Base-by-base conservation (phyloP, 139 green algal genomes). In the Chara braunii region DNA sequence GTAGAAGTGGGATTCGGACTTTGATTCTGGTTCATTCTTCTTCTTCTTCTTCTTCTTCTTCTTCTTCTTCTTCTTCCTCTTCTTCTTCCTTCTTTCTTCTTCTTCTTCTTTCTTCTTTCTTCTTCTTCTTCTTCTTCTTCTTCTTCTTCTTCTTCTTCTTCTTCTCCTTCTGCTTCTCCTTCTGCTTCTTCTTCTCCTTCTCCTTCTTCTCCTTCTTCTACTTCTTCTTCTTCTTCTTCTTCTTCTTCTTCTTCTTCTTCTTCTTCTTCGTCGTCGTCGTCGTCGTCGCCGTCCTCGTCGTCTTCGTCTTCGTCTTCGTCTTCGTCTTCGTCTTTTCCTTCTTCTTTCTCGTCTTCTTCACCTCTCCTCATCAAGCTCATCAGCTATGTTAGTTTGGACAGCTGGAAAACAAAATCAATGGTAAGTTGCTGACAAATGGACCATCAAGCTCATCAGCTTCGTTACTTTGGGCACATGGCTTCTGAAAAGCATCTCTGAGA, bases 41-140 rank as follows among this genome's bases (percentile, higher is more conserved):
- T n/a, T n/a, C n/a, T n/a, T n/a, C n/a, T n/a, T n/a, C 40, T 18
- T 91, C 83, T 78, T 86, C 69, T 79, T 83, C 11, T 34, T 18
- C 40, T 18, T 18, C 40, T 18, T 18, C 40, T 18, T 18, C 40
- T 18, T 18, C 40, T 18, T 18, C 40, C 40, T 18, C 40, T 18
- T 18, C 40, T 18, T 18, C 40, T 18, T 18, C 40, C n/a, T n/a
- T n/a, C n/a, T n/a, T n/a, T n/a, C n/a, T n/a, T 18, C 40, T 18
- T 18, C 40, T 18, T 18, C 40, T 18, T 18, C 40, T 18, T 18
- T 18, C 18, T 18, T 18, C 18, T 18, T 18, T 18, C 40, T 18
- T 18, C 40, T 18, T 18, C 40, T 18, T 18, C 40, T 18, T 18
- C 40, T 18, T 18, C 40, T 18, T 18, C 40, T 18, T 18, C 40